Conservation (phyloP, 306 rosid genomes). For the Pterocarpus santalinus region DNA sequence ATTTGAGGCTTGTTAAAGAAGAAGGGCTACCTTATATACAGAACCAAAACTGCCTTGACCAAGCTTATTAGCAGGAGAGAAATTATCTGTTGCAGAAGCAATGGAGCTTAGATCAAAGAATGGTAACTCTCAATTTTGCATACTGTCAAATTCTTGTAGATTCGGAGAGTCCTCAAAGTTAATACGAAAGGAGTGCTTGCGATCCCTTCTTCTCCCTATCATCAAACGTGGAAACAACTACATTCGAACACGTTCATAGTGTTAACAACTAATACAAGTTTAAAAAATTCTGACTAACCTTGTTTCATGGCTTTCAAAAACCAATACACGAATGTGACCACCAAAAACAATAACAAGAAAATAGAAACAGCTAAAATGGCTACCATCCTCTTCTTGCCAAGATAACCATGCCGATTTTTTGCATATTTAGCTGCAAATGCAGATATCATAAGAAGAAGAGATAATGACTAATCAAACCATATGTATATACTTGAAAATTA, state of each 20-base stretch:
- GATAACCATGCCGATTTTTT: slow-evolving; percentile 44
- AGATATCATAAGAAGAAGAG: not conserved
- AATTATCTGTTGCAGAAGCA: slow-evolving; percentile 62
- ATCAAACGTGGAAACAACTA: slow-evolving; percentile 5
- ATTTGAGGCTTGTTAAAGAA: not conserved
- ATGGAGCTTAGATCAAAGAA: slow-evolving; percentile 50
- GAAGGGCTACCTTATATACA: slow-evolving; percentile 59
- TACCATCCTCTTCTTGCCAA: slow-evolving; percentile 53
- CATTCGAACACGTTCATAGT: not conserved
- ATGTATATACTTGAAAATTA: too few species aligned
- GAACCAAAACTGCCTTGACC: slow-evolving; percentile 73
- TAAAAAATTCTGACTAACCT: slow-evolving; percentile 23
- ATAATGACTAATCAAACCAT: not conserved
- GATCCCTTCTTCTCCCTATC: slow-evolving; percentile 33
- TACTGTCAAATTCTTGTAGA: slow-evolving; percentile 37
- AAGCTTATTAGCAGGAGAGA: slow-evolving; percentile 57
- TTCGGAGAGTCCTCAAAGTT: slow-evolving; percentile 14
- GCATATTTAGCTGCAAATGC: slow-evolving; percentile 48
- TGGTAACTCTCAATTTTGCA: slow-evolving; percentile 46
- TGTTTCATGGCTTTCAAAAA: slow-evolving; percentile 25
- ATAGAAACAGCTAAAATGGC: slow-evolving; percentile 18
- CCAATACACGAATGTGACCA: slow-evolving; percentile 29
- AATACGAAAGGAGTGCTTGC: slow-evolving; percentile 40
- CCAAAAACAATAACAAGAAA: slow-evolving; percentile 25
- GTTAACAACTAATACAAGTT: not conserved